phyloP scores from a whole-genome alignment of 495 filamentous ascomycete species.

The Astrothelium macrocarpum region DNA sequence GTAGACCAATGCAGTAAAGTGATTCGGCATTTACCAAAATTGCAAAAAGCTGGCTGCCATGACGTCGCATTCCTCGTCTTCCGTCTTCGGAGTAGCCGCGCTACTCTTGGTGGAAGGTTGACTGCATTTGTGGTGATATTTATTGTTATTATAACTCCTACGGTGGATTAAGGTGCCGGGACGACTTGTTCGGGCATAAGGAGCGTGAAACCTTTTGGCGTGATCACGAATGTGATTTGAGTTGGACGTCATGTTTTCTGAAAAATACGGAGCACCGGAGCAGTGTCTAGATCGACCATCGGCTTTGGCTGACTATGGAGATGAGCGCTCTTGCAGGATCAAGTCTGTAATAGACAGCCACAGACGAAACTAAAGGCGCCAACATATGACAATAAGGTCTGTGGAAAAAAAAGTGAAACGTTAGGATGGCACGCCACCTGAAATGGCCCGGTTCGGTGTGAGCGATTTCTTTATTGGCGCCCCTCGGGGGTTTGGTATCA shows the following conservation, averaged over 20 bases:
- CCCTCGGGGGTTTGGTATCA: neutral
- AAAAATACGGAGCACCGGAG: neutral
- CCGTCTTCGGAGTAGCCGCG: conserved; percentile 9
- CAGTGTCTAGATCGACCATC: neutral
- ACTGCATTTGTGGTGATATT: conserved; percentile 1
- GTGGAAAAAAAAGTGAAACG: neutral
- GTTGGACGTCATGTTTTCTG: neutral
- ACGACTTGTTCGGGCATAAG: neutral
- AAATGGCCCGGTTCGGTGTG: neutral
- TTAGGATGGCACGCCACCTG: neutral
- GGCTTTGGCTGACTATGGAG: conserved; percentile 1
- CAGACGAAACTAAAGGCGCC: neutral
- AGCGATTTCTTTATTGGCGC: neutral
- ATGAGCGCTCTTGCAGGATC: neutral
- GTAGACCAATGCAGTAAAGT: neutral
- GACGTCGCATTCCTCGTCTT: conserved; percentile 39
- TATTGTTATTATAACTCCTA: conserved; percentile 3
- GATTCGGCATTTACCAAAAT: conserved; percentile 46
- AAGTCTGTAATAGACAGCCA: neutral
- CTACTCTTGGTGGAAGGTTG: neutral
- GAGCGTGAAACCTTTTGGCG: neutral
- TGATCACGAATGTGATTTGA: neutral
- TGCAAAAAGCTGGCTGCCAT: conserved; percentile 57
- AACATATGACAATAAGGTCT: neutral
- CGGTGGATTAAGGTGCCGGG: conserved; percentile 2